Base-by-base conservation (phyloP, 169 alveolate species). In the Plasmodium inui region DNA sequence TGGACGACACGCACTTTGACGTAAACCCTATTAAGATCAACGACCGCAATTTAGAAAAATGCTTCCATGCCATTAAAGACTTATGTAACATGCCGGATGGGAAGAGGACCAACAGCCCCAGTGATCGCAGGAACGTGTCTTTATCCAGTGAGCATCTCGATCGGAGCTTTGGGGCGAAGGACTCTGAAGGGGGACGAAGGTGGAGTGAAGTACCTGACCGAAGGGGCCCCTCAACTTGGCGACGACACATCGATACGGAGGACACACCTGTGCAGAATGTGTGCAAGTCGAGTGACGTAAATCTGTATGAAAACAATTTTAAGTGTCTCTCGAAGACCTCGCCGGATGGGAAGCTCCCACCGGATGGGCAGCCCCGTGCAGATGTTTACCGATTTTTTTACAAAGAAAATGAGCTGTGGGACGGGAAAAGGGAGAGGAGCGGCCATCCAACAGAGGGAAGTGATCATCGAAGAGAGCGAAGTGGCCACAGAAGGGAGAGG, bases 241-340 rank as follows among this genome's bases (percentile, higher is more conserved):
- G 19, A 14, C 19, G 37, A 67, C 61, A 14, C 61, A 12, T 44
- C 61, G 22, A 0, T 50, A 1, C 5, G 0, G 76, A 22, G 0
- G 76, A 67, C 37, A 6, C 30, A 9, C 76, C 30, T 22, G n/a
- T 22, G 9, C 76, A 67, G 37, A 19, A 19, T 12, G 39, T 73
- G 7, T n/a, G 22, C 28, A 84, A 71, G 41, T 30, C 78, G 3
- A 34, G 83, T 26, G 83, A 71, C 10, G 34, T 84, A 2, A 46
- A 84, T 84, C 72, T 84, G 30, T 84, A 84, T 41, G 92, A 84
- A 71, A 71, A 84, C 44, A 84, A 84, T 19, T 84, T 84, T 34
- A 72, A 53, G 37, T 7, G 74, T 26, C 19, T 72, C 28, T 22
- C 84, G 32, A 53, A 67, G 37, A 10, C 19, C 4, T 67, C 83